phyloP scores from a whole-genome alignment of 164 flowering plant genomes.

The Macadamia tetraphylla region DNA sequence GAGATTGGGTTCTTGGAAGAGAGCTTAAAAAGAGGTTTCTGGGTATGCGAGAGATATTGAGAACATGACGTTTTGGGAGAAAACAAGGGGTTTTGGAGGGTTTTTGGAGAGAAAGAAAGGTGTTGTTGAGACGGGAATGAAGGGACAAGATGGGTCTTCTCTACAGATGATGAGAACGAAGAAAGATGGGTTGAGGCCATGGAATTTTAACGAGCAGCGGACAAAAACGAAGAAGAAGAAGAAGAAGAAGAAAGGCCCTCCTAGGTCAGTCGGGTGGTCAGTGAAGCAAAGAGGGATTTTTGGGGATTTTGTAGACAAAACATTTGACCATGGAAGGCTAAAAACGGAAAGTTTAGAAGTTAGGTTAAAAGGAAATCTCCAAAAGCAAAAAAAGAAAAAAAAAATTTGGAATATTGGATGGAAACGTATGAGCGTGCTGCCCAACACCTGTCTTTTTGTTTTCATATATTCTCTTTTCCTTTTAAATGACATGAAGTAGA shows the following conservation, averaged over 20 bases:
- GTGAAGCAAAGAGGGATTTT: slow-evolving; percentile 20
- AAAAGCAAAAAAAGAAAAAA: too few relatives aligned
- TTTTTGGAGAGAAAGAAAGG: background rate
- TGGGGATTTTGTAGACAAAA: slow-evolving; percentile 23
- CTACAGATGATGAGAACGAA: slow-evolving; percentile 19
- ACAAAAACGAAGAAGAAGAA: too few relatives aligned
- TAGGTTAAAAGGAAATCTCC: too few relatives aligned
- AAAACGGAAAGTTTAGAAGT: too few relatives aligned
- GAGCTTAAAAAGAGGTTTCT: slow-evolving; percentile 12
- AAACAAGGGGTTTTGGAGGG: background rate
- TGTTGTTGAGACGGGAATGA: slow-evolving; percentile 3
- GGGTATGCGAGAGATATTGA: slow-evolving; percentile 13
- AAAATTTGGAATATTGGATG: too few relatives aligned
- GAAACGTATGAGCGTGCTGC: too few relatives aligned
- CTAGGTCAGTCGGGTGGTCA: too few relatives aligned
- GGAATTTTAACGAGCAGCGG: background rate
- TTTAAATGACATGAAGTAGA: too few relatives aligned
- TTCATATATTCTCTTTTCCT: too few relatives aligned
- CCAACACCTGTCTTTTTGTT: too few relatives aligned
- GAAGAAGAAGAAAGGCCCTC: too few relatives aligned
- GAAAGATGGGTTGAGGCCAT: slow-evolving; percentile 30
- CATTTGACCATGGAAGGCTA: too few relatives aligned
- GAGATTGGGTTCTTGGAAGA: slow-evolving; percentile 15
- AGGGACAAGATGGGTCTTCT: background rate
- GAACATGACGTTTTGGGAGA: background rate